Evolutionary conservation across 1,284 basidiomycete genomes (phyloP).

Genomic region (Coriolopsis trogii): DNA sequence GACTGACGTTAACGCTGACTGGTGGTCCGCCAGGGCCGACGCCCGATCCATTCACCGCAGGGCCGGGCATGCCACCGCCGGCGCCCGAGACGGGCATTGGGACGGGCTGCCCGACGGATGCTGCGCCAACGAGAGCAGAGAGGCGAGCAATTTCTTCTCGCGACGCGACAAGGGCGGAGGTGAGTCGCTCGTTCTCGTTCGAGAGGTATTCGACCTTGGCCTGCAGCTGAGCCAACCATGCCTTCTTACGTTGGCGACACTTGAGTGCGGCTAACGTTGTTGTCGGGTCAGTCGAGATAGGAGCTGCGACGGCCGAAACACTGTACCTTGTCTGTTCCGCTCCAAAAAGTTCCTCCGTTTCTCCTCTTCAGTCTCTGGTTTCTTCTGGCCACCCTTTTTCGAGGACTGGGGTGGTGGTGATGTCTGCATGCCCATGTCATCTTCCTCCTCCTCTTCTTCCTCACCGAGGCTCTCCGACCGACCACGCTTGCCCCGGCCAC

Average conservation of each 20-base stretch:
- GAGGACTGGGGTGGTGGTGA: slow-evolving; percentile 29
- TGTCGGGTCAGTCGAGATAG: slow-evolving; percentile 2
- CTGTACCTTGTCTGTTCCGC: slow-evolving; percentile 88
- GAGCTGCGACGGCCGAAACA: not conserved
- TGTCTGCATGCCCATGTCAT: slow-evolving; percentile 40
- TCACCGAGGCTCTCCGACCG: slow-evolving; percentile 39
- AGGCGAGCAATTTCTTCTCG: slow-evolving; percentile 82
- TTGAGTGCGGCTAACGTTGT: slow-evolving; percentile 84
- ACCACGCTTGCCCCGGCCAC: slow-evolving; percentile 24
- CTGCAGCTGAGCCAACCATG: slow-evolving; percentile 93
- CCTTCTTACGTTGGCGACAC: slow-evolving; percentile 98
- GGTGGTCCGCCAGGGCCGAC: slow-evolving; percentile 34
- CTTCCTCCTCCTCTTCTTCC: slow-evolving; percentile 54
- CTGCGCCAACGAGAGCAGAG: slow-evolving; percentile 66
- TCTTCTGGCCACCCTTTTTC: slow-evolving; percentile 49
- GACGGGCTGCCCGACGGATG: slow-evolving; percentile 46
- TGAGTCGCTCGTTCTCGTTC: slow-evolving; percentile 94
- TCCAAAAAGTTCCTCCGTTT: slow-evolving; percentile 94
- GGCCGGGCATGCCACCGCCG: slow-evolving; percentile 10
- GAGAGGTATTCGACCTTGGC: slow-evolving; percentile 90
- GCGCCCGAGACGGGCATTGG: slow-evolving; percentile 26
- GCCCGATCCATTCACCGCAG: slow-evolving; percentile 26
- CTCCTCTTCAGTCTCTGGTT: slow-evolving; percentile 94
- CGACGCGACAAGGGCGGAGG: slow-evolving; percentile 72
- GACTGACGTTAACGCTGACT: slow-evolving; percentile 48